Percentiles rank a stretch among this genome's conserved stretches.
phyloP scores from a whole-genome alignment of 2,329 filamentous ascomycete species.

The Fusarium torreyae region DNA sequence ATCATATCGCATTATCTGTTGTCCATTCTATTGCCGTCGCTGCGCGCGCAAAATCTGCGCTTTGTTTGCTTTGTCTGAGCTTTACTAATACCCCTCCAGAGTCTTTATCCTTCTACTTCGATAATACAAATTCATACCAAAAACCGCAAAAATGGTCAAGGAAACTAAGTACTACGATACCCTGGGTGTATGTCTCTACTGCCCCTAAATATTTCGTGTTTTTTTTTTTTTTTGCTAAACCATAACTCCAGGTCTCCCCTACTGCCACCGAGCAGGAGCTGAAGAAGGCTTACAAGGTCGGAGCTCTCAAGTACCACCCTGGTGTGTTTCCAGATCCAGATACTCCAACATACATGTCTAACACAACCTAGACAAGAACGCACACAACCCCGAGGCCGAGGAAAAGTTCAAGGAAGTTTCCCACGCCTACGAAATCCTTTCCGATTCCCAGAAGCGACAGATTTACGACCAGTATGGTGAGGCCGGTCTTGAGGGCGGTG shows the following conservation, averaged over 20 bases:
- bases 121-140: conserved; percentile 16
- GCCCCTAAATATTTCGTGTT: not conserved
- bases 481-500: conserved; percentile 93
- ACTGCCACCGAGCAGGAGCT: conserved; percentile 87
- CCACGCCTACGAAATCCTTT: conserved; percentile 94
- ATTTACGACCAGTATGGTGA: conserved; percentile 99
- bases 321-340: conserved; percentile 67
- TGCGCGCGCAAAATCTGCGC: conserved; percentile 19
- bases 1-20: not conserved
- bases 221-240: conserved; percentile 37
- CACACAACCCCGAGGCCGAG: conserved; percentile 90
- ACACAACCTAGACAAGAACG: conserved; percentile 85
- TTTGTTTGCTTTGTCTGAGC: conserved; percentile 22
- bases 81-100: conserved; percentile 45
- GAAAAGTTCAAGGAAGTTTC: conserved; percentile 99
- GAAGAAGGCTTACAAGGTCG: conserved; percentile 90
- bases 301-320: conserved; percentile 87
- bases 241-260: conserved; percentile 75
- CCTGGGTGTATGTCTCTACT: conserved; percentile 74
- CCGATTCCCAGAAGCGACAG: conserved; percentile 90
- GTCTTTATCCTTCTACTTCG: conserved; percentile 28
- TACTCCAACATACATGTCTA: conserved; percentile 14
- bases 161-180: conserved; percentile 85
- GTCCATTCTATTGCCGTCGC: not conserved
- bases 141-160: conserved; percentile 76